A percentile compares a stretch with the other conserved stretches of the same genome.
Conservation (phyloP, 257 asterid genomes). For the Solanum microdontum region DNA sequence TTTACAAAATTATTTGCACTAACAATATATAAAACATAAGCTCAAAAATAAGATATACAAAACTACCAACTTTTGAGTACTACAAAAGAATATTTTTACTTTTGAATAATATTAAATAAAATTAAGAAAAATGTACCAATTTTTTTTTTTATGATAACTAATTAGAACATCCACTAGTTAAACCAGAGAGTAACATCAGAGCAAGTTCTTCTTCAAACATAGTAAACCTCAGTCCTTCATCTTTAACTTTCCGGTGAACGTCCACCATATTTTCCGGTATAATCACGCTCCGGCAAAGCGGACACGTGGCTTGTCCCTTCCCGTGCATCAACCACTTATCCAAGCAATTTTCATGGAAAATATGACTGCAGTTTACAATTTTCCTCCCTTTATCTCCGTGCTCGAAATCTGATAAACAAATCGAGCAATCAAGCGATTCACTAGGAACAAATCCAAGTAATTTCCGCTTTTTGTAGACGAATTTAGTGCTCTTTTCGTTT, state of each 20-base stretch:
- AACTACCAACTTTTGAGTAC: not conserved
- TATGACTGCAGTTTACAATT: not conserved
- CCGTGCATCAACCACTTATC: not conserved
- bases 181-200: slow-evolving; percentile 4
- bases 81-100: not conserved
- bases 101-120: not conserved
- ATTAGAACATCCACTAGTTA: not conserved
- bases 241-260: not conserved
- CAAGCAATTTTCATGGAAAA: not conserved
- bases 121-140: not conserved
- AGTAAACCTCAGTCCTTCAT: not conserved
- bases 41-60: not conserved
- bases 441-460: not conserved
- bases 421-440: not conserved
- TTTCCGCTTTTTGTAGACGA: slow-evolving; percentile 6
- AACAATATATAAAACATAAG: not conserved
- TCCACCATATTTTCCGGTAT: not conserved
- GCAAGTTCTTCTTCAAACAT: slow-evolving; percentile 8
- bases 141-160: not conserved
- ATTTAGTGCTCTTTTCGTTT: slow-evolving; percentile 25
- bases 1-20: not conserved
- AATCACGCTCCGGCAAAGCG: not conserved
- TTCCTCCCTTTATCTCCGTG: not conserved
- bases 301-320: not conserved
- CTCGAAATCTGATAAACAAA: not conserved